Base-by-base conservation (phyloP, 2,329 filamentous ascomycete species). In the Xylariomycetidae sp. region DNA sequence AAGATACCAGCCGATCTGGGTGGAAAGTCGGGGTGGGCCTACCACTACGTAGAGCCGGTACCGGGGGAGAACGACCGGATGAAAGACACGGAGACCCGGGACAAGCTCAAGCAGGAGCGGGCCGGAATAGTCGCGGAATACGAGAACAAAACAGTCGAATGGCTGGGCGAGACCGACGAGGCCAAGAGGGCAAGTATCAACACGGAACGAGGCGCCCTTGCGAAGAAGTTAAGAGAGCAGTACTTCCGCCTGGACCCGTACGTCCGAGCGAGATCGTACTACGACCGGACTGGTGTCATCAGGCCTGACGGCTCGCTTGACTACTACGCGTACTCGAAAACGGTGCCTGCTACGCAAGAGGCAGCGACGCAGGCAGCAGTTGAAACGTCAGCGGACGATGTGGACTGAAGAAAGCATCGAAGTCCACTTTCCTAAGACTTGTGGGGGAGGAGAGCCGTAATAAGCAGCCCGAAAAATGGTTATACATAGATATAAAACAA, bases 211-310 rank as follows among this genome's bases (percentile, higher is more conserved):
- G 65, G 76, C 23, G 61, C 65, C 3, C 51, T 92, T 18, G 80
- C 84, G 2, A 69, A 69, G 31, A 63, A 74, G 42, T 54, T 96
- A 47, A 71, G 71, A 40, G 68, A 72, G 29, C 85, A 85, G 47
- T 98, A 96, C 64, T 98, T 92, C 90, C 70, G 72, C 24, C 60
- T 95, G 32, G 92, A 98, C 61, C 87, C 87, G 0, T 94, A 90
- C 57, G 57, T 96, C 19, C 72, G 92, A 24, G 86, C 89, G 10
- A 73, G 82, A 50, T 84, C 80, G n/a, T 61, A 86, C 40, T 95
- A 95, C 49, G 92, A 98, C 58, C 76, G 92, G 39, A 72, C 71
- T 10, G 85, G 88, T 1, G 65, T 92, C 39, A 69, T 96, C 28
- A 64, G 74, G 39, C 61, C 68, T 1, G 77, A 68, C 9, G 89